Evolutionary conservation across 2,329 filamentous ascomycete species (phyloP), one percentile per base, ranked within the genome.

Genomic region (Pseudogymnoascus sp.): DNA sequence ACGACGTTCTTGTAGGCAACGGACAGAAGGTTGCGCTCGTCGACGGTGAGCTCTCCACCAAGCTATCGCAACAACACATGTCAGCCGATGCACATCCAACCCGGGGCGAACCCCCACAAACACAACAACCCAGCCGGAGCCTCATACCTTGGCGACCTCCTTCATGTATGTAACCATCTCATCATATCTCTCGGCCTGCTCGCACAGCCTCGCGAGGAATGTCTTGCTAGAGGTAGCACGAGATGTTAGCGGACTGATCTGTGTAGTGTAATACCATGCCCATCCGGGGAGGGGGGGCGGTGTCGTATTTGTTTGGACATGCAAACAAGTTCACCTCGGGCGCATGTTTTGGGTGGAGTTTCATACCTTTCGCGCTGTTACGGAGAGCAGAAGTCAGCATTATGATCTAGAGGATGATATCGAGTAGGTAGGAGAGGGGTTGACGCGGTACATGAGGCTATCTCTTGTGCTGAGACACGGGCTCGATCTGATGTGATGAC

Each of bases 121-220:
- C 5, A 20, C 47, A n/a, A n/a, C n/a, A n/a, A n/a, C n/a, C 47
- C 53, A n/a, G 20, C 73, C 6, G 30, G 25, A 57, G 50, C 50
- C 58, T 64, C 68, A 60, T 85, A 89, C 87, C 82, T 96, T 95
- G 79, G 93, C 93, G 73, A 97, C 93, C 88, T 97, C 91, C 90
- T 97, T 97, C 94, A 97, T 97, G 83, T 93, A 97, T 75, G 87
- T 91, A 72, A 97, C 93, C 93, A 97, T 97, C 82, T 97, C 94
- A 93, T 99, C 93, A 82, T 99, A 99, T 76, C 93, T 93, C 86
- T 97, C 94, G 77, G 94, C 94, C 87, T 99, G 94, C 90, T 97
- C 94, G 85, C 94, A 97, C 77, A 99, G 91, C 82, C 94, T 88
- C 79, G 94, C 94, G 78, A 97, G 91, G 86, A 97, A 97, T 76